phyloP scores from a whole-genome alignment of 1,284 basidiomycete species.

The Ustanciosporium gigantosporum region DNA sequence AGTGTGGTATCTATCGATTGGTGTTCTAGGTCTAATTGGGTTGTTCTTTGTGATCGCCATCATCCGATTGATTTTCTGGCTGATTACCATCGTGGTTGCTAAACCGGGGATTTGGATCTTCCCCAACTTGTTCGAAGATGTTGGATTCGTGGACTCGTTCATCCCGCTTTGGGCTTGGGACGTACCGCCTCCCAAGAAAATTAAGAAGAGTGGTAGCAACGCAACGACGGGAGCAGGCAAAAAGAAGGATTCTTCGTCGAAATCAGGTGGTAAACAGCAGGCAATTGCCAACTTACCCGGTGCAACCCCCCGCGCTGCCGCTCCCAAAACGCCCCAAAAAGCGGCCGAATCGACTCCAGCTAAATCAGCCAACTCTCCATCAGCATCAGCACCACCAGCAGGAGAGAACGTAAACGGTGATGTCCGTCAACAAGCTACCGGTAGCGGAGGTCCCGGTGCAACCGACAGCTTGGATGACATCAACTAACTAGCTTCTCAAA shows the following conservation, averaged over 20 bases:
- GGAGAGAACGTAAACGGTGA: background rate
- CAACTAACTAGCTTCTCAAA: conserved; percentile 14
- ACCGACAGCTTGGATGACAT: conserved; percentile 33
- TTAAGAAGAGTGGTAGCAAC: conserved; percentile 65
- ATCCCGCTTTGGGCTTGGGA: conserved; percentile 98
- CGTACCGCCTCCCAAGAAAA: conserved; percentile 68
- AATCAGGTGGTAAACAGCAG: conserved; percentile 15
- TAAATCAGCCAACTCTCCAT: background rate
- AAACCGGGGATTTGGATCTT: conserved; percentile 98
- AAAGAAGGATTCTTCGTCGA: conserved; percentile 67
- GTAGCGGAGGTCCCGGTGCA: conserved; percentile 30
- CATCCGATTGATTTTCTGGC: conserved; percentile 88
- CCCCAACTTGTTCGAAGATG: conserved; percentile 96
- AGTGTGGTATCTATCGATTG: conserved; percentile 92
- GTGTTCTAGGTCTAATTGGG: conserved; percentile 82
- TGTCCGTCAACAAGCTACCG: conserved; percentile 1
- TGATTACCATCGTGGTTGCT: conserved; percentile 82
- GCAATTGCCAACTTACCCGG: conserved; percentile 16
- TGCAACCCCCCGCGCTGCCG: conserved; percentile 3
- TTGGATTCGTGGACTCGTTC: conserved; percentile 98
- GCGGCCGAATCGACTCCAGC: conserved; percentile 18
- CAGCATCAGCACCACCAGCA: too few relatives aligned
- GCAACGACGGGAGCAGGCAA: conserved; percentile 19
- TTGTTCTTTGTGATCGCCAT: conserved; percentile 90
- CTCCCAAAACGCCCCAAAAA: conserved; percentile 20